Evolutionary conservation across 179 eudicot species (phyloP).

Genomic region (Beta macrorhiza): DNA sequence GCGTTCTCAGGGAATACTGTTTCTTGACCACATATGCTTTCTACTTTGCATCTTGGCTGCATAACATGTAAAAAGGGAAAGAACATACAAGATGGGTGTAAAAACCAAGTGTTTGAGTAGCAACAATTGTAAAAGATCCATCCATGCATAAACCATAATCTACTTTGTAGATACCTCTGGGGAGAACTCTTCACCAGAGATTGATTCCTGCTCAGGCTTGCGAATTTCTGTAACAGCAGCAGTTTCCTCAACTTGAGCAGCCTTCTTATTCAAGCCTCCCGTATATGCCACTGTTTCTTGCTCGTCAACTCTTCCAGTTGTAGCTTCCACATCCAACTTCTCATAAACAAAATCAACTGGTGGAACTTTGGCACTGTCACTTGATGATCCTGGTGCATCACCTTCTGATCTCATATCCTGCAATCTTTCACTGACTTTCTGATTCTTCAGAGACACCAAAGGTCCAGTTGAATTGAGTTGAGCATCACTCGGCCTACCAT

Average conservation of each 20-base stretch:
- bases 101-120: neutral
- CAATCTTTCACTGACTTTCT: constrained; percentile 23
- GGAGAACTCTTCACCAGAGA: constrained; percentile 16
- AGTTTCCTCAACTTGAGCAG: constrained; percentile 24
- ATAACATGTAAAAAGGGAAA: neutral
- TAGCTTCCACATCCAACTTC: constrained; percentile 15
- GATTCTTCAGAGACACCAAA: constrained; percentile 13
- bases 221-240: constrained; percentile 20
- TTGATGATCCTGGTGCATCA: constrained; percentile 23
- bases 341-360: constrained; percentile 1
- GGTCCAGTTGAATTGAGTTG: constrained; percentile 10
- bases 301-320: constrained; percentile 7
- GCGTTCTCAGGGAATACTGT: constrained; percentile 23
- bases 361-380: constrained; percentile 8
- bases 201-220: constrained; percentile 18
- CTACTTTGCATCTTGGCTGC: constrained; percentile 26
- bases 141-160: neutral
- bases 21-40: constrained; percentile 26
- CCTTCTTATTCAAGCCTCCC: constrained; percentile 5
- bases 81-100: neutral
- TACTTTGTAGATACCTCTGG: constrained; percentile 11
- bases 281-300: constrained; percentile 11
- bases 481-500: constrained; percentile 16
- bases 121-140: neutral
- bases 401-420: constrained; percentile 20